These are phyloP conservation scores for Trichoderma lentiforme DNA, from an alignment of 2,329 filamentous ascomycete species.

Conservation along the genomic window DNA sequence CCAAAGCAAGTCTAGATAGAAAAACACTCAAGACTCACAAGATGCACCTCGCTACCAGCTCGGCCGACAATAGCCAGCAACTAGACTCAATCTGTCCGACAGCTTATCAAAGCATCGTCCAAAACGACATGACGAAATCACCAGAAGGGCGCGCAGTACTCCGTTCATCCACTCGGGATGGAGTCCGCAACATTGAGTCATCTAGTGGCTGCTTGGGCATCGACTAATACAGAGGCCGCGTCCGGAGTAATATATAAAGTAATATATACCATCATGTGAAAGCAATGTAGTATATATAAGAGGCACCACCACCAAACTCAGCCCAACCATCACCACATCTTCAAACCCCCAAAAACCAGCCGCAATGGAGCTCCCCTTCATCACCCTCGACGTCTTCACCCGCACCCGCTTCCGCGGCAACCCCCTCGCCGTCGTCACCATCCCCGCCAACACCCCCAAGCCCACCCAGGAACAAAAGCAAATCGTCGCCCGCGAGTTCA, in stretches of 20 bases:
- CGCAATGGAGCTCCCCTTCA: slow-evolving; percentile 43
- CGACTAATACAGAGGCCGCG: background rate
- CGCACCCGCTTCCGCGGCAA: slow-evolving; percentile 52
- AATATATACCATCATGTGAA: background rate
- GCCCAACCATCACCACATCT: background rate
- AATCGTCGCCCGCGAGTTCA: slow-evolving; percentile 59
- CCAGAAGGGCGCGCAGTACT: background rate
- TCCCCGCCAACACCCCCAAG: slow-evolving; percentile 40
- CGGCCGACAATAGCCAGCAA: background rate
- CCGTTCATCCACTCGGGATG: background rate
- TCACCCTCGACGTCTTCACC: slow-evolving; percentile 59
- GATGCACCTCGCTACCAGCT: background rate
- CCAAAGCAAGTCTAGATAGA: background rate
- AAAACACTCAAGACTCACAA: background rate
- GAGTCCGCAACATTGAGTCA: background rate
- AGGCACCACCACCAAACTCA: background rate
- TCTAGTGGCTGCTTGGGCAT: background rate
- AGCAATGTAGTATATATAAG: background rate
- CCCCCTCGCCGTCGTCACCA: slow-evolving; percentile 56
- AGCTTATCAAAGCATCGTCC: background rate
- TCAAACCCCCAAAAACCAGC: background rate
- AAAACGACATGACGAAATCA: background rate
- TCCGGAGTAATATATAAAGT: background rate
- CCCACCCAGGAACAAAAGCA: slow-evolving; percentile 55
- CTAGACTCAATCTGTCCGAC: background rate